Evolutionary conservation across 306 rosid species (phyloP), one percentile per base, ranked within the genome.

Genomic region (Phaseolus lunatus): DNA sequence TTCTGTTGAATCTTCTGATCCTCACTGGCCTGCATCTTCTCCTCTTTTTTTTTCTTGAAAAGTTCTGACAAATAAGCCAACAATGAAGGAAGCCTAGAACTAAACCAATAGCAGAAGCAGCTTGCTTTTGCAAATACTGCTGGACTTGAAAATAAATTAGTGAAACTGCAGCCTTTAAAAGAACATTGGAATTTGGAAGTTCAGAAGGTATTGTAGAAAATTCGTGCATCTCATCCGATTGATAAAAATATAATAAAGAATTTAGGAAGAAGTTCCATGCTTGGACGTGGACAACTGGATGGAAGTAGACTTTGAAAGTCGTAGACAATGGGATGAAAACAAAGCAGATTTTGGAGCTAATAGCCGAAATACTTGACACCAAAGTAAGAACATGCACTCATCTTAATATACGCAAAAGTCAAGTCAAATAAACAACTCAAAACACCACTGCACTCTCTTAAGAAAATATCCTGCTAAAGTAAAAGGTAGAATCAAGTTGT

Each of bases 1-100:
- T 68, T 79, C 52, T 49, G 84, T 61, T 81, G 68, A 70, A 52
- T 41, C 37, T 59, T 26, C 41, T 49, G 73, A 71, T 73, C 80
- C 82, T 75, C 67, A 64, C 29, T 39, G 63, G 2, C 70, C 77
- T 80, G 74, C 63, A 45, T 70, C 48, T 62, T 70, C 48, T 62
- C 58, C n/a, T 43, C 37, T 12, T 57, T 14, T 72, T 43, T 13
- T 19, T 61, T 16, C 18, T 37, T 37, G 2, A 48, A 6, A 45
- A 65, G 26, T 45, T 77, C 1, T 50, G 50, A 20, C 9, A 41
- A 62, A 35, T 18, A 35, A 39, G 67, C 53, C 29, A 71, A 45
- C 75, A 64, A 45, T 54, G 58, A 57, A 64, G 37, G 57, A 72
- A 56, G 67, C 37, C 20, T 9, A 26, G 53, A 68, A 69, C 64